These are phyloP conservation scores for Linum usitatissimum DNA, from an alignment of 345 rosid species.

Conservation along the genomic window DNA sequence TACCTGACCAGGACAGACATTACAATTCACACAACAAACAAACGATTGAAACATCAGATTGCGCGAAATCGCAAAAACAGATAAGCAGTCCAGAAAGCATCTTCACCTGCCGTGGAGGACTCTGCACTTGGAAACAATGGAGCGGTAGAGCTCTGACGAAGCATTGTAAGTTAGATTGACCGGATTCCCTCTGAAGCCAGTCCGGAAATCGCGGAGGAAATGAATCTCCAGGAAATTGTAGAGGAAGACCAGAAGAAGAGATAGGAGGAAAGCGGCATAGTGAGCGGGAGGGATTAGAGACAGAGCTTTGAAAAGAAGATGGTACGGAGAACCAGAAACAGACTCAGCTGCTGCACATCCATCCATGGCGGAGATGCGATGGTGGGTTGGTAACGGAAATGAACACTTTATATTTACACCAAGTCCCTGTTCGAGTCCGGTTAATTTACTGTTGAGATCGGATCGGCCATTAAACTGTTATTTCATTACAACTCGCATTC, in stretches of 20 bases:
- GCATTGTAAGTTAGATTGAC: constrained; percentile 20
- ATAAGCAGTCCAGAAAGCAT: not conserved
- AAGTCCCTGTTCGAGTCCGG: too few relatives aligned
- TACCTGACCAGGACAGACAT: constrained; percentile 15
- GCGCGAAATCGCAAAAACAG: not conserved
- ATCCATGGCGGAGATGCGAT: not conserved
- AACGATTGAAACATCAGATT: not conserved
- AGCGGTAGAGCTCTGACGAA: constrained; percentile 27
- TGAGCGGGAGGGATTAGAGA: constrained; percentile 26
- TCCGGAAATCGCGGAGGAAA: constrained; percentile 23
- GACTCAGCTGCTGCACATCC: not conserved
- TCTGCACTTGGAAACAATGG: constrained; percentile 25
- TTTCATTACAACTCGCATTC: too few relatives aligned
- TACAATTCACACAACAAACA: not conserved
- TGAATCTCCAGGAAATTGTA: too few relatives aligned
- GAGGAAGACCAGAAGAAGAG: constrained; percentile 12
- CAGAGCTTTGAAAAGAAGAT: constrained; percentile 26
- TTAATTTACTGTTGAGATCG: too few relatives aligned
- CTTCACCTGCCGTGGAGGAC: constrained; percentile 25
- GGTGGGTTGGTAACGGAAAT: too few relatives aligned
- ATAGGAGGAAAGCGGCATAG: constrained; percentile 8
- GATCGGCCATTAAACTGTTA: too few relatives aligned
- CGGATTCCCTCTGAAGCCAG: constrained; percentile 24
- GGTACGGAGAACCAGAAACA: constrained; percentile 20
- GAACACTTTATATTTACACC: too few relatives aligned